These are phyloP conservation scores for Vigna nakashimae DNA, from an alignment of 306 rosid species.

Conservation along the genomic window DNA sequence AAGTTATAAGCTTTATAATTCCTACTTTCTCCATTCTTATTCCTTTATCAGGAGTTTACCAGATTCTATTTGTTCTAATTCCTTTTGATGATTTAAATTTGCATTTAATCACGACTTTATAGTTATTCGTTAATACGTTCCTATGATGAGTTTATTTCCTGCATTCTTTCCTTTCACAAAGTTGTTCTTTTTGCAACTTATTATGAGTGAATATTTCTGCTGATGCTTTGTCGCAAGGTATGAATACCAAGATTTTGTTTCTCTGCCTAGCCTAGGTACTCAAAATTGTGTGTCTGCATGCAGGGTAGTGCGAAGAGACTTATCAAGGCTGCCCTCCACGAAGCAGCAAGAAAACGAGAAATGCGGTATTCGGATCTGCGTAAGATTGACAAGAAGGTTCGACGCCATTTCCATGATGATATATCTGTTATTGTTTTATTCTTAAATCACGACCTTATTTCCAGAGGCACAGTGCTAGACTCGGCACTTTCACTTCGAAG, in stretches of 20 bases:
- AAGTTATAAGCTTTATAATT: not conserved
- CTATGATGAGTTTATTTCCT: conserved; percentile 1
- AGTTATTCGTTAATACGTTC: not conserved
- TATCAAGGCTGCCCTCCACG: conserved; percentile 79
- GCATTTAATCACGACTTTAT: not conserved
- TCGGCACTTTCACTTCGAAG: conserved; percentile 70
- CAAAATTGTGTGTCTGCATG: conserved; percentile 45
- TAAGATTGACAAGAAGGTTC: conserved; percentile 80
- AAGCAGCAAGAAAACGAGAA: conserved; percentile 83
- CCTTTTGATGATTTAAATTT: conserved; percentile 13
- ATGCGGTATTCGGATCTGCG: conserved; percentile 81
- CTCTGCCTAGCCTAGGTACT: not conserved
- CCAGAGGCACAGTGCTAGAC: conserved; percentile 57
- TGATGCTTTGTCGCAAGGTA: not conserved
- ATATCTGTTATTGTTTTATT: conserved; percentile 89
- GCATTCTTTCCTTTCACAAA: not conserved
- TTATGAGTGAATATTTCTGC: not conserved
- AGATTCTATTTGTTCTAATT: not conserved
- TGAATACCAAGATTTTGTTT: not conserved
- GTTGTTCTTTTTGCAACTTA: not conserved
- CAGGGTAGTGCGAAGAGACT: conserved; percentile 91
- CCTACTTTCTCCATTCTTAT: too few relatives aligned
- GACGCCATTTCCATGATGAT: conserved; percentile 90
- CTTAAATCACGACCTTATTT: conserved; percentile 81
- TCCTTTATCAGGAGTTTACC: conserved; percentile 1